Base-by-base conservation (phyloP, 495 filamentous ascomycete genomes). In the Physcia stellaris region DNA sequence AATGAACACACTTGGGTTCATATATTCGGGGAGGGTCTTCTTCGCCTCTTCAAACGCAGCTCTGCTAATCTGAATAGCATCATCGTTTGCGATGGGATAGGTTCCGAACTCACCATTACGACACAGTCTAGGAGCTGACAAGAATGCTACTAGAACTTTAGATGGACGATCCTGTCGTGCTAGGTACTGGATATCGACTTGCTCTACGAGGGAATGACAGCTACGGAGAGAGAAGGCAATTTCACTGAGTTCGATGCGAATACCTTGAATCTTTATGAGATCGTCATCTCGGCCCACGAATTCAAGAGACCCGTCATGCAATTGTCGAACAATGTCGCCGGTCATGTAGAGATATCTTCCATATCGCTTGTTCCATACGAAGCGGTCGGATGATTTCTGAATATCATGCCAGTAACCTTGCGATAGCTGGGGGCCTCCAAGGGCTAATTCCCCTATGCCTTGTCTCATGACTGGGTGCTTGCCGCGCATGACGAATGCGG, bases 321-420 rank as follows among this genome's bases (percentile, higher is more conserved):
- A 37, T 45, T 63, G 58, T 12, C 60, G 57, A 18, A 63, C 68
- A 15, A 69, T 42, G 46, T 75, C 70, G 10, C 69, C 70, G 10
- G 69, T 75, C 24, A 64, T 61, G 41, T 71, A 75, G 6, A 72
- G 39, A 2, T 20, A 37, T 20, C 48, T 51, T 2, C 33, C 18
- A 2, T 50, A 40, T 13, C 51, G 42, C 3, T 56, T 45, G 22
- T 54, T 59, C 52, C 52, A 59, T 0, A 61, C 45, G 39, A 61
- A 71, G 4, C 57, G 54, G 1, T 52, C 56, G 2, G 50, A 48
- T 4, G 64, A 67, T 35, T 59, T 59, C 26, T 59, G 59, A 0
- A 50, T 50, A 29, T 67, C 58, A n/a, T 63, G 57, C 11, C 67
- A 44, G 24, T 68, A 70, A 2, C 60, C 63, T 21, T 56, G 49